A percentile compares a stretch with the other conserved stretches of the same genome.
These are phyloP conservation scores for Parathielavia hyrcaniae DNA, from an alignment of 495 filamentous ascomycete species.

Conservation along the genomic window DNA sequence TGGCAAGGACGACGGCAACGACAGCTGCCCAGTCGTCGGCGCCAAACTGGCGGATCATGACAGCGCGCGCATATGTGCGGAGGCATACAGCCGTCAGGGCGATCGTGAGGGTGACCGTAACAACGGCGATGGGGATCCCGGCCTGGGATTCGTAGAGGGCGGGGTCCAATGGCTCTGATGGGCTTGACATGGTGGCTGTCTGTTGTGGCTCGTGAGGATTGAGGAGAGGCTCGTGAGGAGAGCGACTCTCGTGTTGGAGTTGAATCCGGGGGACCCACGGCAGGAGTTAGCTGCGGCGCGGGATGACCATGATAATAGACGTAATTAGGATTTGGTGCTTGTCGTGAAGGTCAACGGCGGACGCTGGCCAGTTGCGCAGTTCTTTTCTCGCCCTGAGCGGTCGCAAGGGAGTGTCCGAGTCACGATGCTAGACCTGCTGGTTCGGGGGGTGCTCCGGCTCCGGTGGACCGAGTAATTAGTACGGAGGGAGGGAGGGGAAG, in stretches of 20 bases:
- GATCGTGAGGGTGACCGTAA: constrained; percentile 20
- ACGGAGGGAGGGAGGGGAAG: no score
- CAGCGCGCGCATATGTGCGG: constrained; percentile 37
- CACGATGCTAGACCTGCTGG: neutral
- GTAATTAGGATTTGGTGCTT: neutral
- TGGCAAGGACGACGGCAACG: constrained; percentile 23
- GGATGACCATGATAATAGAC: constrained; percentile 13
- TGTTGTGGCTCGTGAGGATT: neutral
- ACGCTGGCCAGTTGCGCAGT: no score
- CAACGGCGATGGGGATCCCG: constrained; percentile 22
- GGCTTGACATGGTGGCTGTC: constrained; percentile 3
- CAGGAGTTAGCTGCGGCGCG: constrained; percentile 8
- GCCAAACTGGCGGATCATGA: constrained; percentile 40
- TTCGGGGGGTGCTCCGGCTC: no score
- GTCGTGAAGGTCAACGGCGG: no score
- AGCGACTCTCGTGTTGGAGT: neutral
- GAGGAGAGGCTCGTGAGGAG: neutral
- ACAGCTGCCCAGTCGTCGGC: constrained; percentile 36
- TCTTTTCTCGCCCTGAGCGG: no score
- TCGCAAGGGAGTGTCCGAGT: neutral
- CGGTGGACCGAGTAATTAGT: no score
- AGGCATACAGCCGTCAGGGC: constrained; percentile 33
- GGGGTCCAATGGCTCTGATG: constrained; percentile 8
- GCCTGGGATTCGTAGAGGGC: constrained; percentile 23
- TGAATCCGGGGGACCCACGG: neutral